These are phyloP conservation scores for Colletotrichum theobromicola DNA, from an alignment of 2,329 filamentous ascomycete genomes.

Conservation along the genomic window DNA sequence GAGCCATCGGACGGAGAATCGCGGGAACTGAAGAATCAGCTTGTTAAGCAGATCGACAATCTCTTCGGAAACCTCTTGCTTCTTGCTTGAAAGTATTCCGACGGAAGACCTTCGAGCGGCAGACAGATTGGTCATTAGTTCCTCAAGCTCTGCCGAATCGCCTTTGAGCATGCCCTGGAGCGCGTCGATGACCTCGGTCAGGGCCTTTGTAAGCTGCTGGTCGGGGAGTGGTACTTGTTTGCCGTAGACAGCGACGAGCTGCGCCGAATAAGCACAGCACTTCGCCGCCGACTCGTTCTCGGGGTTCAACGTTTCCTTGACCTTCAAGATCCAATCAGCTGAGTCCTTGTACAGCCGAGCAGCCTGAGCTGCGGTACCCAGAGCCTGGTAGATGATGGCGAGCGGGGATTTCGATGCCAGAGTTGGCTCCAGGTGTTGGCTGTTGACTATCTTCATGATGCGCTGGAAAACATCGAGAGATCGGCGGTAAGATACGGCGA, in stretches of 20 bases:
- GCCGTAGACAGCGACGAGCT: constrained; percentile 59
- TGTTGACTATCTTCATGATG: constrained; percentile 36
- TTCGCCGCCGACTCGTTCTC: constrained; percentile 52
- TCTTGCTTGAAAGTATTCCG: constrained; percentile 40
- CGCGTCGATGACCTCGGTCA: constrained; percentile 55
- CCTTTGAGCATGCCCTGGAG: constrained; percentile 66
- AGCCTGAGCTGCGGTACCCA: constrained; percentile 55
- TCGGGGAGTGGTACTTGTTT: constrained; percentile 44
- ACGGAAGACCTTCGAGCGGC: constrained; percentile 60
- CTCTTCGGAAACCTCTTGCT: constrained; percentile 17
- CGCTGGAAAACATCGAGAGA: constrained; percentile 38
- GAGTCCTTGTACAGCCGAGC: constrained; percentile 54
- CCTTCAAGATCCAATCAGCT: constrained; percentile 57
- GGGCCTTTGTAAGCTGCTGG: constrained; percentile 42
- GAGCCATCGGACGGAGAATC: constrained; percentile 66
- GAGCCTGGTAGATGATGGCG: constrained; percentile 54
- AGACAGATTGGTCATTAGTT: constrained; percentile 63
- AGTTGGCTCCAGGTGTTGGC: constrained; percentile 36
- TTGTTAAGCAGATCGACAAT: constrained; percentile 51
- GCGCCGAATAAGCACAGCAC: constrained; percentile 58
- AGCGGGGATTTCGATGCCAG: constrained; percentile 48
- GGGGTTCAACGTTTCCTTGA: constrained; percentile 42
- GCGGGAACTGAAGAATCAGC: constrained; percentile 63
- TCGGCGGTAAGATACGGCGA: constrained; percentile 42
- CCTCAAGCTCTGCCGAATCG: constrained; percentile 63